Evolutionary conservation across 768 basidiomycete species (phyloP).

Genomic region (Lentinula detonsa): DNA sequence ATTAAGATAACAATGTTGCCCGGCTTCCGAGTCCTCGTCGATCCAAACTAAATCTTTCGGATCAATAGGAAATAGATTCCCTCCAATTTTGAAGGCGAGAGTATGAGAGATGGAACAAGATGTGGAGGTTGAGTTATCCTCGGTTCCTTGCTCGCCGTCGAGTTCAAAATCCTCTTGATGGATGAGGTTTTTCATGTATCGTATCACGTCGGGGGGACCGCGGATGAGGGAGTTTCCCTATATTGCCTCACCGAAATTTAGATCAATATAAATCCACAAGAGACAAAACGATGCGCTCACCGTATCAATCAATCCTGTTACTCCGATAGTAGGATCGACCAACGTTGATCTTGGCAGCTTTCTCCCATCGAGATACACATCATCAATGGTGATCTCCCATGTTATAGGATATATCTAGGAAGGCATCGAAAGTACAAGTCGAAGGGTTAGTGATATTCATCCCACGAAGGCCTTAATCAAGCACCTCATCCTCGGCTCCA

Average conservation of each 20-base stretch:
- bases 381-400: conserved; percentile 71
- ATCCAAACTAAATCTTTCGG: conserved; percentile 58
- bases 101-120: conserved; percentile 54
- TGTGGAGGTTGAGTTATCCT: not conserved
- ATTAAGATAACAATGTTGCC: conserved; percentile 44
- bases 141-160: not conserved
- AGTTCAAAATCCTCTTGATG: conserved; percentile 17
- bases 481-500: conserved; percentile 56
- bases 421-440: conserved; percentile 8
- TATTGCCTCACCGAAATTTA: not conserved
- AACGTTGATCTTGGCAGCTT: conserved; percentile 52
- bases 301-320: conserved; percentile 70
- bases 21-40: conserved; percentile 19
- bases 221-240: conserved; percentile 77
- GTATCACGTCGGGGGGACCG: conserved; percentile 62
- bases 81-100: conserved; percentile 63
- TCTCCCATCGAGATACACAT: conserved; percentile 64
- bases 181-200: conserved; percentile 15
- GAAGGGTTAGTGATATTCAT: no score
- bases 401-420: conserved; percentile 52
- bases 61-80: conserved; percentile 65
- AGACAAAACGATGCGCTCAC: conserved; percentile 27
- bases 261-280: not conserved
- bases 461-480: conserved; percentile 9
- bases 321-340: conserved; percentile 37